Base-by-base conservation (phyloP, 1,139 yeast species). In the Yamadazyma atlantica region DNA sequence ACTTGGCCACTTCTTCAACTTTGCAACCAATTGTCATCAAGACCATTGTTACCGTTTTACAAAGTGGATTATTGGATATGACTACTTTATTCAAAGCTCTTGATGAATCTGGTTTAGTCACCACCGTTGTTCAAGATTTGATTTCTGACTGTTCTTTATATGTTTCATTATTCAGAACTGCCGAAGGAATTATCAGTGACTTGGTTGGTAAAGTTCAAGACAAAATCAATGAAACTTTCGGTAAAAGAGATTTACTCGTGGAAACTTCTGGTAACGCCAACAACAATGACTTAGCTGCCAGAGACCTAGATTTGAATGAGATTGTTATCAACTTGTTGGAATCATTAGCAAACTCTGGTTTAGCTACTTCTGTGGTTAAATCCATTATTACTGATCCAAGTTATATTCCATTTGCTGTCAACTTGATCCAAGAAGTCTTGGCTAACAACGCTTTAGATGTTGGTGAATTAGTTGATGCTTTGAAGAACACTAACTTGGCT, bases 101-200 rank as follows among this genome's bases (percentile, higher is more conserved):
- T 51, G 71, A 64, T 43, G 54, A 65, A 43, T 65, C 73, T 17
- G 63, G 62, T 36, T 64, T 70, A 47, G 58, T 69, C 29, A 61
- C 57, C 14, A 56, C 58, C 16, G 70, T 67, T 21, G 49, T 67
- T 30, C 59, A 65, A 42, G 68, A 67, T 35, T 62, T 69, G 41
- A 66, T 70, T 45, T 50, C 64, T 37, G 73, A 69, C 50, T 70
- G 76, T 59, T 42, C 56, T 13, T 63, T 69, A 36, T 70, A 69
- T 46, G 71, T 58, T 24, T 51, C 58, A 13, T 56, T 69, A 37
- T 62, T 67, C 53, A 58, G 60, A 45, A 45, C 60, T 43, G 74
- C 70, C 28, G 58, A 55, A 46, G 41, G 44, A 13, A 42, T 57
- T 19, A 60, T 69, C 35, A 32, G 50, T 33, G 52, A 57, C 43